A percentile compares a stretch with the other conserved stretches of the same genome.
Evolutionary conservation across 306 rosid genomes (phyloP).

Genomic region (Sesbania bispinosa): DNA sequence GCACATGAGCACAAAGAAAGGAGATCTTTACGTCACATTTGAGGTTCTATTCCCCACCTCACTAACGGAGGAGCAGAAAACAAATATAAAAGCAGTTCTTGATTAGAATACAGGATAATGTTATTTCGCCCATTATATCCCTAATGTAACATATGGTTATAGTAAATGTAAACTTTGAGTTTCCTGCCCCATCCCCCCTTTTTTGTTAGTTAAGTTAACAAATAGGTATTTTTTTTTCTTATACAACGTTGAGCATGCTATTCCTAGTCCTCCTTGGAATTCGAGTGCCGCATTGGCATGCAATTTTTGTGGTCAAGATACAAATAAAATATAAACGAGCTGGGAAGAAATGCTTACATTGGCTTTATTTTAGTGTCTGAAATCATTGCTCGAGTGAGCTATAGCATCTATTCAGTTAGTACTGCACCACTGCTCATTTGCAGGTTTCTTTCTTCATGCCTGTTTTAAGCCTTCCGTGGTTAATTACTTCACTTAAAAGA

Average conservation of each 20-base stretch:
- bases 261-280: background rate
- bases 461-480: background rate
- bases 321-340: background rate
- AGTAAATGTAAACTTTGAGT: slow-evolving; percentile 20
- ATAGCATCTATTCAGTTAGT: background rate
- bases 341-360: background rate
- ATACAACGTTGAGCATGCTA: background rate
- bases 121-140: slow-evolving; percentile 10
- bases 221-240: slow-evolving; percentile 2
- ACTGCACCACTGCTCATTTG: background rate
- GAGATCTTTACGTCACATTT: slow-evolving; percentile 73
- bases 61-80: slow-evolving; percentile 77
- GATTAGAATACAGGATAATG: slow-evolving; percentile 46
- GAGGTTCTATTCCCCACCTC: slow-evolving; percentile 90
- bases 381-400: background rate
- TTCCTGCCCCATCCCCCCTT: background rate
- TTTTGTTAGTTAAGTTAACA: slow-evolving; percentile 36
- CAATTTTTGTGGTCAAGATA: background rate
- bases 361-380: background rate
- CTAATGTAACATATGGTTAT: slow-evolving; percentile 21
- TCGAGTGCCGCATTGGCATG: slow-evolving; percentile 2
- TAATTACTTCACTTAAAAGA: background rate
- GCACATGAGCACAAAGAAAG: slow-evolving; percentile 85
- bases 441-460: background rate
- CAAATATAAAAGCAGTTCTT: slow-evolving; percentile 62